Evolutionary conservation across 192 early-diverging fungal species (phyloP).

Genomic region (Backusella tuberculispora): DNA sequence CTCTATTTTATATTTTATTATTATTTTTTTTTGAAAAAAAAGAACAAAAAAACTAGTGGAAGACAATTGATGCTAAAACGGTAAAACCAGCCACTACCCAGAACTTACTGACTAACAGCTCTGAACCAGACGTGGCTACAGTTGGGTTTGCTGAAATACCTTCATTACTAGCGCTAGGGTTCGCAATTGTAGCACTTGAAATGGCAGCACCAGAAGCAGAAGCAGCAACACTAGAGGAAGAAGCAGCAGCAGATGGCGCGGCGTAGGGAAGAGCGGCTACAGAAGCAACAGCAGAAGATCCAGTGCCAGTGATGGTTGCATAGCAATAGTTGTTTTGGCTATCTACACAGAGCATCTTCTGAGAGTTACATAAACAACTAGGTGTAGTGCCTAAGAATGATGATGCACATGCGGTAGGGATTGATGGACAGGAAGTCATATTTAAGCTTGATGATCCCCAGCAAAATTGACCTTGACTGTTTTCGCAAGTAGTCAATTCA

Average conservation of each 20-base stretch:
- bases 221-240: background rate
- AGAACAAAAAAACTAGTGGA: background rate
- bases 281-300: slow-evolving; percentile 17
- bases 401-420: slow-evolving; percentile 20
- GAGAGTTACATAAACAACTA: slow-evolving; percentile 27
- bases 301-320: slow-evolving; percentile 14
- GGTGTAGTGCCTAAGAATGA: slow-evolving; percentile 16
- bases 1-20: background rate
- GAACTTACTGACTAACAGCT: background rate
- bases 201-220: background rate
- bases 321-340: slow-evolving; percentile 30
- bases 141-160: slow-evolving; percentile 10
- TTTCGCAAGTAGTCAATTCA: slow-evolving; percentile 26
- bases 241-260: slow-evolving; percentile 5
- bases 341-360: slow-evolving; percentile 36
- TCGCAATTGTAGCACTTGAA: background rate
- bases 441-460: slow-evolving; percentile 30
- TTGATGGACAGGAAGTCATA: slow-evolving; percentile 22
- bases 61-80: slow-evolving; percentile 2
- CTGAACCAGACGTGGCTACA: slow-evolving; percentile 1
- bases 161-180: background rate
- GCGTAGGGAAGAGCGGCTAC: slow-evolving; percentile 1
- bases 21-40: background rate
- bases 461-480: slow-evolving; percentile 21
- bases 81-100: background rate